Conservation (phyloP, 2,329 filamentous ascomycete species). For the Trichoderma harzianum region DNA sequence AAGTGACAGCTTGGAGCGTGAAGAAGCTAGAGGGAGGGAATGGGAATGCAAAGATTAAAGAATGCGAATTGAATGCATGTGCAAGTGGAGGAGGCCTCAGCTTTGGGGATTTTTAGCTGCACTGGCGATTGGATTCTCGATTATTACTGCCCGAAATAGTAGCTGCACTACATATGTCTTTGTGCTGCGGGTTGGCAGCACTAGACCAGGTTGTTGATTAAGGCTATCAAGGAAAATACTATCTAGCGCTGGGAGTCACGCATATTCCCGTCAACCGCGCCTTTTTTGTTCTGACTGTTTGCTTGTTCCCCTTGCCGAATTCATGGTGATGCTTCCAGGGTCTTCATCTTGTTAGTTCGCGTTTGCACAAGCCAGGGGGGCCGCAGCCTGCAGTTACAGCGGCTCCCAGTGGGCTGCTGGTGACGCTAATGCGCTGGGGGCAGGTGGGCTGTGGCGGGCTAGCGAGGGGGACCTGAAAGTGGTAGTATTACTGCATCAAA, state of each 20-base stretch:
- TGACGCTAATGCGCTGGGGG: conserved; percentile 6
- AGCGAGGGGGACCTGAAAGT: neutral
- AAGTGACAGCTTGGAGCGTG: neutral
- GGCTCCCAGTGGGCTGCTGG: neutral
- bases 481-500: neutral
- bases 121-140: neutral
- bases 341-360: neutral
- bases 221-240: neutral
- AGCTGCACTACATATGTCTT: neutral
- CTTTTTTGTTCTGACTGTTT: neutral
- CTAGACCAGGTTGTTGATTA: neutral
- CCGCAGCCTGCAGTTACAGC: neutral
- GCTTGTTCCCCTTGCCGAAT: neutral
- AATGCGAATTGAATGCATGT: neutral
- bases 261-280: neutral
- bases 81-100: conserved; percentile 5
- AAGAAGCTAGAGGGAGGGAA: neutral
- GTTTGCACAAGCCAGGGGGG: neutral
- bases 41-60: neutral
- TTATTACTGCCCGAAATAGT: neutral
- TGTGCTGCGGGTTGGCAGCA: neutral
- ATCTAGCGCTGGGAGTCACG: neutral
- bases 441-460: conserved; percentile 2
- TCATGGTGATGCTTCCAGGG: neutral
- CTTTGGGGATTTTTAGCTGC: neutral